Evolutionary conservation across 208 protist genomes (phyloP).

Genomic region (Crithidia mellificae): DNA sequence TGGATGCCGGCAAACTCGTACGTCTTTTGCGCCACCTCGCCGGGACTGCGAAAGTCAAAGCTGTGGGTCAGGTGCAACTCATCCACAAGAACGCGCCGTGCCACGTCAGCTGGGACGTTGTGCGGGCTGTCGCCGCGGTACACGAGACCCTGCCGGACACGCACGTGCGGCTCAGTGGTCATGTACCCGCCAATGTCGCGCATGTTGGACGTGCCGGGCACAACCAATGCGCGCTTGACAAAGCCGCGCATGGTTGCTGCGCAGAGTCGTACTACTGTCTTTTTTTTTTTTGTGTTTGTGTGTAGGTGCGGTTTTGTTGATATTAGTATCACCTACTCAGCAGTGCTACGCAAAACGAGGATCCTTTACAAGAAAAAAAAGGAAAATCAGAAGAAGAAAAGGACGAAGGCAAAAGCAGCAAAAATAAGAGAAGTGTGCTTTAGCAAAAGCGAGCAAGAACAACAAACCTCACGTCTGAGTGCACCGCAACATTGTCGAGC

Average conservation of each 20-base stretch:
- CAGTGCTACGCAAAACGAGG: too few relatives aligned
- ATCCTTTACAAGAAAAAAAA: too few relatives aligned
- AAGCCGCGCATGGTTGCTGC: slow-evolving; percentile 12
- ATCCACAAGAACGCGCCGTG: slow-evolving; percentile 12
- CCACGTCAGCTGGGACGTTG: slow-evolving; percentile 17
- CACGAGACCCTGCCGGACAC: slow-evolving; percentile 21
- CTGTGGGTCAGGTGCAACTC: slow-evolving; percentile 27
- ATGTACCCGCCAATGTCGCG: slow-evolving; percentile 49
- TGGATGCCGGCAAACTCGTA: slow-evolving; percentile 34
- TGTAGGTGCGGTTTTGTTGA: neutral
- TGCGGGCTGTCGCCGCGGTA: slow-evolving; percentile 41
- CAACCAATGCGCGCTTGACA: slow-evolving; percentile 9
- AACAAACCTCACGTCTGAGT: too few relatives aligned
- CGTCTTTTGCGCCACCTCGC: slow-evolving; percentile 24
- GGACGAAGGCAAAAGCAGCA: too few relatives aligned
- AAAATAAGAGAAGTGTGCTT: too few relatives aligned
- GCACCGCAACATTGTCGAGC: too few relatives aligned
- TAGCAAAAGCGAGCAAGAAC: too few relatives aligned
- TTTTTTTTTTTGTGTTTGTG: neutral
- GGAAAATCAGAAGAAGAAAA: neutral
- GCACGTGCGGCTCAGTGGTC: slow-evolving; percentile 15
- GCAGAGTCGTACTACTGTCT: too few relatives aligned
- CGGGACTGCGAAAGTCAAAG: slow-evolving; percentile 44
- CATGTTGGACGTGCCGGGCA: slow-evolving; percentile 32
- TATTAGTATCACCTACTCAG: too few relatives aligned